These are phyloP conservation scores for Hyphopichia buzzinii DNA, from an alignment of 1,139 yeast genomes.

Conservation along the genomic window DNA sequence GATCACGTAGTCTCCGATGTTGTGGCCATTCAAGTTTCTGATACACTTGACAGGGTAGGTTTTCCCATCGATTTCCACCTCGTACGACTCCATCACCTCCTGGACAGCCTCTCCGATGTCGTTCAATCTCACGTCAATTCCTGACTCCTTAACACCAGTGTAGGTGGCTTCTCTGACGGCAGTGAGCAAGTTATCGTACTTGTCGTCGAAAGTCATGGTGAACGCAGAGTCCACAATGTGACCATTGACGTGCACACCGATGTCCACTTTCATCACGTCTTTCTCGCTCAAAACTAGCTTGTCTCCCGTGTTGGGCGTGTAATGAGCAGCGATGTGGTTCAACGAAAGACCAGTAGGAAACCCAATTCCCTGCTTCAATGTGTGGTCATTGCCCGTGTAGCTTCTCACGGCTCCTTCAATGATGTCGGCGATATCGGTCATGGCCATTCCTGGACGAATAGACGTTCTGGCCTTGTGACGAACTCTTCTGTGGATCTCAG, in stretches of 20 bases:
- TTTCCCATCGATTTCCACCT: constrained; percentile 86
- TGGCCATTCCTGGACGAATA: constrained; percentile 88
- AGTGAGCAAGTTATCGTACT: constrained; percentile 71
- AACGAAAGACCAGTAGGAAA: constrained; percentile 96
- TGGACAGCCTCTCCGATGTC: constrained; percentile 96
- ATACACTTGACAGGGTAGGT: constrained; percentile 83
- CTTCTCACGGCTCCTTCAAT: constrained; percentile 84
- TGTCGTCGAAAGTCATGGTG: constrained; percentile 84
- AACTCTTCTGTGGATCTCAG: constrained; percentile 92
- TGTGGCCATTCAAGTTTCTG: constrained; percentile 92
- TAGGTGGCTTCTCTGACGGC: constrained; percentile 94
- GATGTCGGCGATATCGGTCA: constrained; percentile 84
- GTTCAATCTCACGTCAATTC: constrained; percentile 91
- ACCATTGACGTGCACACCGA: constrained; percentile 98
- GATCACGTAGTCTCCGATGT: constrained; percentile 75
- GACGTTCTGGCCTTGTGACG: constrained; percentile 73
- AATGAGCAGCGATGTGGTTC: constrained; percentile 96
- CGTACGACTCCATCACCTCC: constrained; percentile 97
- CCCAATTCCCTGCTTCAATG: constrained; percentile 81
- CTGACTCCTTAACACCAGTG: constrained; percentile 87
- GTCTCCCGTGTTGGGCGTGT: constrained; percentile 96
- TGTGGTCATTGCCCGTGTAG: constrained; percentile 64
- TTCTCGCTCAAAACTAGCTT: constrained; percentile 73
- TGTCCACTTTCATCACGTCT: constrained; percentile 95
- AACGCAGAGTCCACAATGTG: constrained; percentile 93